phyloP scores from a whole-genome alignment of 2,329 filamentous ascomycete genomes.

The Colletotrichum sp. region DNA sequence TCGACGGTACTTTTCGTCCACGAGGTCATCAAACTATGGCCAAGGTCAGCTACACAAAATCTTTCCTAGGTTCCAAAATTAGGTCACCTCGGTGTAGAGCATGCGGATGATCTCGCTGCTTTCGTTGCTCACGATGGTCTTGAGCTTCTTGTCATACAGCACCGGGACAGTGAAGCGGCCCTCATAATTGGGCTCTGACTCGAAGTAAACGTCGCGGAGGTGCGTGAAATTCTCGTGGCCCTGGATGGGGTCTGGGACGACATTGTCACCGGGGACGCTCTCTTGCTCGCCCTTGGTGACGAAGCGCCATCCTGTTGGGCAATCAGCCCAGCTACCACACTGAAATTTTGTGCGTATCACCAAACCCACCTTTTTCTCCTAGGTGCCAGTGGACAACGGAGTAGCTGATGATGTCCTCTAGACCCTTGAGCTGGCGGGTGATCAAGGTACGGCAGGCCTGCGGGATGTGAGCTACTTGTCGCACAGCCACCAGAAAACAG shows the following conservation, averaged over 20 bases:
- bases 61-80: neutral
- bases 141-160: slow-evolving; percentile 78
- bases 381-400: slow-evolving; percentile 96
- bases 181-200: slow-evolving; percentile 70
- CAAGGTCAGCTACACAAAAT: neutral
- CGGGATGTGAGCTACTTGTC: neutral
- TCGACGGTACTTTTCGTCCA: slow-evolving; percentile 62
- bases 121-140: slow-evolving; percentile 88
- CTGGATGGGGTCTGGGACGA: slow-evolving; percentile 70
- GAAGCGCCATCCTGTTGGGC: slow-evolving; percentile 81
- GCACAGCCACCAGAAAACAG: neutral
- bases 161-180: slow-evolving; percentile 89
- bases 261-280: slow-evolving; percentile 63
- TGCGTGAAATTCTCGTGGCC: slow-evolving; percentile 73
- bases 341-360: neutral
- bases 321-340: neutral
- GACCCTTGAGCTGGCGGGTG: slow-evolving; percentile 85
- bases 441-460: slow-evolving; percentile 85
- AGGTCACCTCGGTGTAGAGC: slow-evolving; percentile 68
- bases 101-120: slow-evolving; percentile 92
- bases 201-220: slow-evolving; percentile 82
- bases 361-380: slow-evolving; percentile 52
- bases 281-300: slow-evolving; percentile 61
- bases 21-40: slow-evolving; percentile 70
- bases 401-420: slow-evolving; percentile 80